phyloP scores from a whole-genome alignment of 805 yeast species.

The Ogataea methanolica region DNA sequence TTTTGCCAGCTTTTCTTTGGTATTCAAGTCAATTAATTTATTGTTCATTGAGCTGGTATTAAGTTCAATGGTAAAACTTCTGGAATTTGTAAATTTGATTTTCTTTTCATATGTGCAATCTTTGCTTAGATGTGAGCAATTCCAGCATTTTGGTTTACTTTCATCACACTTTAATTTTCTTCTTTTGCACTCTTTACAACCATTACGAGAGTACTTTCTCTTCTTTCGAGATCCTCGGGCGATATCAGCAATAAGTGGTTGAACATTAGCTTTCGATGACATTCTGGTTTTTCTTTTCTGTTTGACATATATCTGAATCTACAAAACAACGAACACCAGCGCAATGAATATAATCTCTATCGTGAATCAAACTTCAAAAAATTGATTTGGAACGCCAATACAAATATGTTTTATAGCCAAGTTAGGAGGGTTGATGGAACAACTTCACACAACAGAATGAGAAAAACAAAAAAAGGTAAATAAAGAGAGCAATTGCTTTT shows the following conservation, averaged over 20 bases:
- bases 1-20: constrained; percentile 7
- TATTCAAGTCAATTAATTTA: constrained; percentile 12
- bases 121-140: constrained; percentile 34
- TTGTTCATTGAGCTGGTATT: constrained; percentile 3
- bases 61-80: constrained; percentile 24
- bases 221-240: constrained; percentile 23
- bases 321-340: too few relatives aligned
- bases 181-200: constrained; percentile 42
- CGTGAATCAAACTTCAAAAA: too few relatives aligned
- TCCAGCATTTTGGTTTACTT: constrained; percentile 36
- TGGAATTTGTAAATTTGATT: constrained; percentile 29
- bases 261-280: too few relatives aligned
- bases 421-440: too few relatives aligned
- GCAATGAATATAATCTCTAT: too few relatives aligned
- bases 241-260: not conserved
- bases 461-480: too few relatives aligned
- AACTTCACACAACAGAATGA: too few relatives aligned
- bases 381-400: too few relatives aligned
- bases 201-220: constrained; percentile 40
- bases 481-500: too few relatives aligned
- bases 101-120: constrained; percentile 33
- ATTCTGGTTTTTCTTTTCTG: too few relatives aligned
- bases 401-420: too few relatives aligned
- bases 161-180: constrained; percentile 41
- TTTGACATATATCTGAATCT: too few relatives aligned